Base-by-base conservation (phyloP, 202 grass and related monocot species). In the Panicum hallii region DNA sequence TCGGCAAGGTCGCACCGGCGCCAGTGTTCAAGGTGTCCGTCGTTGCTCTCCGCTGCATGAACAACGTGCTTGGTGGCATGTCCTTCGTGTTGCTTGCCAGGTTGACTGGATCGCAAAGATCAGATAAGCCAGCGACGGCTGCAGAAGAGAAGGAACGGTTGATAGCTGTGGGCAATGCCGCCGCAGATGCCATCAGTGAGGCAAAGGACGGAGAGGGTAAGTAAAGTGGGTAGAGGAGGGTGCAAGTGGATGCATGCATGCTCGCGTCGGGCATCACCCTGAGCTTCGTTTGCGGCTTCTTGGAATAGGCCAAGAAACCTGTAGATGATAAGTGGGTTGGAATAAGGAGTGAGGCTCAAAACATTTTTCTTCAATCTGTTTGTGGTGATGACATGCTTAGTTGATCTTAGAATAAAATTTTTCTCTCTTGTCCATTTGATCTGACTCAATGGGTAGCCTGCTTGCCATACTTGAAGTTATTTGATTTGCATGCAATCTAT, bases 51-150 rank as follows among this genome's bases (percentile, higher is more conserved):
- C 83, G 95, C 3, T 95, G 93, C 80, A 80, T 94, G 17, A 98
- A 98, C 68, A 98, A 98, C 79, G 89, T 98, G 60, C 87, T 95
- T 7, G 95, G 95, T 48, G 95, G 95, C 4, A 90, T 98, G 91
- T 93, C 95, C 32, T 98, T 98, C 50, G 95, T 98, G 19, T 0
- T 93, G 63, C 93, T 98, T 9, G 95, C 95, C 4, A 92, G 95
- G 91, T 34, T 98, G 30, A 98, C 95, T 0, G 95, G 95, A 6
- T 85, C 95, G 19, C 95, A 98, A 54, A 98, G 84, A 82, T 87
- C 90, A 5, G 89, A 92, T 81, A 79, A 70, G 75, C 87, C 81
- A 0, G 83, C 30, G 0, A 67, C 34, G 1, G 49, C 41, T 40
- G 80, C 81, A 9, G 83, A 90, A 26, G 79, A 87, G 70, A 95